Evolutionary conservation across 306 rosid species (phyloP).

Genomic region (Malus asiatica): DNA sequence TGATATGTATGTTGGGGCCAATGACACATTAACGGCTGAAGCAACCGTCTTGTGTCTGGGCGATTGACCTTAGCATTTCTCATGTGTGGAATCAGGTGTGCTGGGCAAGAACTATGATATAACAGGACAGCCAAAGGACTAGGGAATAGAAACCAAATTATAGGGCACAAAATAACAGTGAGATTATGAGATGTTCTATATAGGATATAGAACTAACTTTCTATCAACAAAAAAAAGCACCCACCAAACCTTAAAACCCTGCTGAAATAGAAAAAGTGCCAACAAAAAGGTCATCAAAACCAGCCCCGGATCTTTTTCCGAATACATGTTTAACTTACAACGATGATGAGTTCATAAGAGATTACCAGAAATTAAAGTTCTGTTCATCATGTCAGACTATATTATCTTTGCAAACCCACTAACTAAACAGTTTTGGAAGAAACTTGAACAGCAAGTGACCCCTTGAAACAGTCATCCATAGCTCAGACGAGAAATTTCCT

Average conservation of each 20-base stretch:
- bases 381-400: not conserved
- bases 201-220: too few species aligned
- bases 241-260: not conserved
- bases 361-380: not conserved
- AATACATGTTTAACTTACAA: not conserved
- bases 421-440: not conserved
- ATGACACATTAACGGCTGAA: too few species aligned
- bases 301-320: not conserved
- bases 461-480: conserved; percentile 5
- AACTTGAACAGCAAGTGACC: not conserved
- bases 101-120: not conserved
- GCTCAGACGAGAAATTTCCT: not conserved
- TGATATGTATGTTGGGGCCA: too few species aligned
- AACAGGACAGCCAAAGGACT: not conserved
- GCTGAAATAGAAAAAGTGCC: not conserved
- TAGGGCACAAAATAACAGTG: not conserved
- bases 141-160: not conserved
- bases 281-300: not conserved
- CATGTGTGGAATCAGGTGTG: too few species aligned
- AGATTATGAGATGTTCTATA: not conserved
- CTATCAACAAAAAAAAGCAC: not conserved
- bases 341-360: not conserved
- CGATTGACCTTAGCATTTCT: too few species aligned
- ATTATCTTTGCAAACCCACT: not conserved
- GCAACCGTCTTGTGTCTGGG: too few species aligned